Base-by-base conservation (phyloP, 805 yeast species). In the Cyberlindnera bimundalis region DNA sequence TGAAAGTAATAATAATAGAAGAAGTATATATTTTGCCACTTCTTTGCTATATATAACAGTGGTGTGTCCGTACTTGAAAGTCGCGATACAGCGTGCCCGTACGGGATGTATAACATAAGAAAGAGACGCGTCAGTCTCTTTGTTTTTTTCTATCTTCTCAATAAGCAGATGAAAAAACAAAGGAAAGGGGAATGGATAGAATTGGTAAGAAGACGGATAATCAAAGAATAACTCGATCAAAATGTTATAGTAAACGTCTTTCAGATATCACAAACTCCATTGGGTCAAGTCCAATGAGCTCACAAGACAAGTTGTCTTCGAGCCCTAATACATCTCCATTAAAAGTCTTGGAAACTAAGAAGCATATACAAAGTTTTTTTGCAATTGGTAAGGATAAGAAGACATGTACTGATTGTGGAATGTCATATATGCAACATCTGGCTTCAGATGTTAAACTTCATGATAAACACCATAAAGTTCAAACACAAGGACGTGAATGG, bases 401-500 rank as follows among this genome's bases (percentile, higher is more conserved):
- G 21, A 67, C 73, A 1, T 79, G 85, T 47, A 44, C 58, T 5
- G 60, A 60, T 19, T 79, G 85, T 58, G 73, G 73, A 5, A 76
- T 79, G 82, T 62, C 79, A 4, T 79, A 70, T 50, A 50, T 65
- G 26, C 60, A 63, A 9, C 65, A 69, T 42, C 44, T 73, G 6
- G 55, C 59, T 7, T 47, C 61, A 10, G 84, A 79, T 40, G 53
- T 54, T n/a, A 60, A 62, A 18, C 34, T 68, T 6, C 91, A 83
- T 48, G 52, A 62, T 2, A 69, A 63, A 42, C 78, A 72, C 54
- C 91, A 83, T 53, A 58, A 59, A 18, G 35, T 43, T 11, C 47
- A 43, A 14, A 25, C 73, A 13, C 64, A 66, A 37, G 86, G 87
- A 0, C 58, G 73, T 5, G 59, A 58, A 17, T 79, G 84, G 81